Evolutionary conservation across 768 basidiomycete species (phyloP).

Genomic region (Termitomyces sp.): DNA sequence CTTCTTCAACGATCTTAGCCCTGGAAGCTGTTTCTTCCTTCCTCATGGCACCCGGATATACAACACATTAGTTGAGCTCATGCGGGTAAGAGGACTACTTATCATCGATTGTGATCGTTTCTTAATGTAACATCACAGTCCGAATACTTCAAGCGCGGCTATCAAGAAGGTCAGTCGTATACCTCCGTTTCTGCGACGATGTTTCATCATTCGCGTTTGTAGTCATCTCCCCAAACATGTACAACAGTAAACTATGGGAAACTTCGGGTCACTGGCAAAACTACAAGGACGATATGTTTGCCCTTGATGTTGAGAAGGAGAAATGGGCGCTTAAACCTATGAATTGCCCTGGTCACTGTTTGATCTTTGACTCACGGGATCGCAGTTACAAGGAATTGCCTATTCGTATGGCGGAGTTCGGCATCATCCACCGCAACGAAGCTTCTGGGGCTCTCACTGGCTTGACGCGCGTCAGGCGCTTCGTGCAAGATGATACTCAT

Average conservation of each 20-base stretch:
- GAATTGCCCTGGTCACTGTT: conserved; percentile 97
- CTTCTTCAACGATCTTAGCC: conserved; percentile 97
- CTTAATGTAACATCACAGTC: conserved; percentile 35
- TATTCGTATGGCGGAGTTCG: conserved; percentile 97
- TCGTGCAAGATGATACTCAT: conserved; percentile 98
- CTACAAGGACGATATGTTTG: conserved; percentile 98
- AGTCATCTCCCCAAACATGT: conserved; percentile 99
- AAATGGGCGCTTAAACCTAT: conserved; percentile 96
- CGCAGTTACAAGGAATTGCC: conserved; percentile 94
- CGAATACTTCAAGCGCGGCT: conserved; percentile 94
- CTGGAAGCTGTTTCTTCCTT: conserved; percentile 94
- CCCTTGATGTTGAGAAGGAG: conserved; percentile 92
- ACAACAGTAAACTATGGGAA: conserved; percentile 94
- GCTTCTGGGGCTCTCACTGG: conserved; percentile 93
- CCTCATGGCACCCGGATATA: conserved; percentile 97
- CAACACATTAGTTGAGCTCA: conserved; percentile 85
- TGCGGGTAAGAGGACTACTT: conserved; percentile 57
- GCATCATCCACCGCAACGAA: conserved; percentile 95
- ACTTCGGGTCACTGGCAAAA: conserved; percentile 98
- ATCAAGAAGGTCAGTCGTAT: conserved; percentile 70
- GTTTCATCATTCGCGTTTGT: not conserved
- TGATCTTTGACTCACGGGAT: conserved; percentile 93
- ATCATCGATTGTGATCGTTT: not conserved
- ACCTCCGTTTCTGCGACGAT: not conserved
- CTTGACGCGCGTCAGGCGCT: conserved; percentile 86